Conservation (phyloP, 2,329 filamentous ascomycete species). For the Verticillium alfalfae region DNA sequence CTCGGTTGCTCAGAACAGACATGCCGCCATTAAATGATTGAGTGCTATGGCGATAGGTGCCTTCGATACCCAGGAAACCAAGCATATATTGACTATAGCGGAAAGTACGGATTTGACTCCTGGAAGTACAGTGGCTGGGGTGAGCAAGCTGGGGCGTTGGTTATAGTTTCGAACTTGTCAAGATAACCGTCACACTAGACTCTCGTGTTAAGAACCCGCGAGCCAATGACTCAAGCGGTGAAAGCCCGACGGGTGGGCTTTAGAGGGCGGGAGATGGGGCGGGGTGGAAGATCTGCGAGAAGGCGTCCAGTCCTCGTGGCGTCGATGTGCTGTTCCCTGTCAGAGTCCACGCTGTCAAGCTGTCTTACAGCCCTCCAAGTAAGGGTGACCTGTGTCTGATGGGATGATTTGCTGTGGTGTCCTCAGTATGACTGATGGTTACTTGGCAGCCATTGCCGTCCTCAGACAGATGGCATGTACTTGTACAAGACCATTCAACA, state of each 20-base stretch:
- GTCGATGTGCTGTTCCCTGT: background rate
- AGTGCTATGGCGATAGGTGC: too few relatives aligned
- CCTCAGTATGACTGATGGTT: background rate
- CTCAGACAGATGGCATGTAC: background rate
- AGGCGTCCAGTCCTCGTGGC: background rate
- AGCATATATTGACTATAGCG: too few relatives aligned
- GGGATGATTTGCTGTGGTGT: background rate
- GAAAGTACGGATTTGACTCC: too few relatives aligned
- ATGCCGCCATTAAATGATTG: too few relatives aligned
- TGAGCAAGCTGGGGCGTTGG: background rate
- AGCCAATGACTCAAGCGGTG: background rate
- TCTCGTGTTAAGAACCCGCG: background rate
- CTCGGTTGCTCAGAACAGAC: too few relatives aligned
- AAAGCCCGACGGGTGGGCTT: background rate
- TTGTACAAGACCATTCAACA: background rate
- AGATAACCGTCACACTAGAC: background rate
- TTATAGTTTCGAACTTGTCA: background rate
- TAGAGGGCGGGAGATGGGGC: background rate
- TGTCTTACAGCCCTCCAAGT: background rate
- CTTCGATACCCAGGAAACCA: too few relatives aligned
- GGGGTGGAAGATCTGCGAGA: background rate
- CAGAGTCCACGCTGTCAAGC: background rate
- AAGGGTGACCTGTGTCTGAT: background rate
- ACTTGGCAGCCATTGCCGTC: background rate
- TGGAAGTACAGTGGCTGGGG: background rate